Percentiles rank a stretch among this genome's conserved stretches.
These are phyloP conservation scores for Umbelopsis ramanniana DNA, from an alignment of 192 early-diverging fungal species.

Conservation along the genomic window DNA sequence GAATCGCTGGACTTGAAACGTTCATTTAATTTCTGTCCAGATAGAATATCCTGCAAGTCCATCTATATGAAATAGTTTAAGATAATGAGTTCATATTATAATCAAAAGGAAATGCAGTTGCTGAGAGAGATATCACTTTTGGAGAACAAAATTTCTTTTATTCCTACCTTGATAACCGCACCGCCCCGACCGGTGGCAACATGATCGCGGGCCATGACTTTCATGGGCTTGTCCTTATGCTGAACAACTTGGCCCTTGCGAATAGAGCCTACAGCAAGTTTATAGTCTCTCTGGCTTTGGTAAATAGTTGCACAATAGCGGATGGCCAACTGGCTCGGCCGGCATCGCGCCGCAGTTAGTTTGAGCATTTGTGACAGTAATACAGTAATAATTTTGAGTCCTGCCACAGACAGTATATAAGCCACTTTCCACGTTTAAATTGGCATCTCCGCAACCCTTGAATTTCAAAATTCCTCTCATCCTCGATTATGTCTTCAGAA, in stretches of 20 bases:
- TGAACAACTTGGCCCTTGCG: constrained; percentile 75
- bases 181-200: constrained; percentile 72
- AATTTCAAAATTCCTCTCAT: not conserved
- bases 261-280: constrained; percentile 54
- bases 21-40: constrained; percentile 60
- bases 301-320: not conserved
- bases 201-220: constrained; percentile 68
- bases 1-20: constrained; percentile 72
- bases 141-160: not conserved
- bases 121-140: constrained; percentile 21
- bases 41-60: constrained; percentile 70
- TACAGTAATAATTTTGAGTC: not conserved
- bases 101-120: not conserved
- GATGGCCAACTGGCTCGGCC: not conserved
- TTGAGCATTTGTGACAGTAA: constrained; percentile 16
- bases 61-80: constrained; percentile 45
- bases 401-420: not conserved
- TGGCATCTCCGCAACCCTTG: not conserved
- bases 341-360: constrained; percentile 6
- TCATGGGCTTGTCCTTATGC: constrained; percentile 64
- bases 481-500: not conserved
- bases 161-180: constrained; percentile 59
- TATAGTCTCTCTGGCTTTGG: constrained; percentile 47
- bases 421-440: not conserved
- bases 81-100: too few relatives aligned